These are phyloP conservation scores for Phyllosticta ampelicida DNA, from an alignment of 2,329 filamentous ascomycete species.

Conservation along the genomic window DNA sequence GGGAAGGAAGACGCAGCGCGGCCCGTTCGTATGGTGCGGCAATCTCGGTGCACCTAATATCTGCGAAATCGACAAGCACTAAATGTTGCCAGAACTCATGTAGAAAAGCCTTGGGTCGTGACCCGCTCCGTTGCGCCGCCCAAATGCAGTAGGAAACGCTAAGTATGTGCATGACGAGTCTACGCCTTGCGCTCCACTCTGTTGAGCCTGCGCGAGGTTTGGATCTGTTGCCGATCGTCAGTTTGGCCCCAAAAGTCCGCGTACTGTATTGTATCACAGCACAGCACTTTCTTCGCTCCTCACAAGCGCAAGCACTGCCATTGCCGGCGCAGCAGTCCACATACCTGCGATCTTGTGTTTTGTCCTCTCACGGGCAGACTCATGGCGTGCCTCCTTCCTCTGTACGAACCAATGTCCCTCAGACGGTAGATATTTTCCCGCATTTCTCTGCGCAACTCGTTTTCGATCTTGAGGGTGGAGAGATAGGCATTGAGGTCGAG, in stretches of 20 bases:
- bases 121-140: conserved; percentile 2
- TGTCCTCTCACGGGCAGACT: conserved; percentile 84
- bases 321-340: neutral
- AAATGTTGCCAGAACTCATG: neutral
- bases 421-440: conserved; percentile 77
- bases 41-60: neutral
- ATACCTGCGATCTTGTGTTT: conserved; percentile 65
- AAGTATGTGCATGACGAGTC: neutral
- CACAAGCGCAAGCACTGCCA: neutral
- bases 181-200: conserved; percentile 42
- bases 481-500: conserved; percentile 76
- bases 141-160: neutral
- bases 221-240: conserved; percentile 34
- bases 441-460: conserved; percentile 66
- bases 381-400: conserved; percentile 87
- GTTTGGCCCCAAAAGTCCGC: conserved; percentile 15
- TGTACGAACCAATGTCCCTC: conserved; percentile 82
- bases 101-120: neutral
- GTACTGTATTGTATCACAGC: neutral
- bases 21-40: neutral
- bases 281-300: neutral
- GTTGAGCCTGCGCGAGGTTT: conserved; percentile 49
- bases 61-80: neutral
- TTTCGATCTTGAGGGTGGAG: conserved; percentile 87
- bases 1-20: too few relatives aligned